Percentiles rank a stretch among this genome's conserved stretches.
phyloP scores from a whole-genome alignment of 305 asterid species.

The Euphrasia arctica region DNA sequence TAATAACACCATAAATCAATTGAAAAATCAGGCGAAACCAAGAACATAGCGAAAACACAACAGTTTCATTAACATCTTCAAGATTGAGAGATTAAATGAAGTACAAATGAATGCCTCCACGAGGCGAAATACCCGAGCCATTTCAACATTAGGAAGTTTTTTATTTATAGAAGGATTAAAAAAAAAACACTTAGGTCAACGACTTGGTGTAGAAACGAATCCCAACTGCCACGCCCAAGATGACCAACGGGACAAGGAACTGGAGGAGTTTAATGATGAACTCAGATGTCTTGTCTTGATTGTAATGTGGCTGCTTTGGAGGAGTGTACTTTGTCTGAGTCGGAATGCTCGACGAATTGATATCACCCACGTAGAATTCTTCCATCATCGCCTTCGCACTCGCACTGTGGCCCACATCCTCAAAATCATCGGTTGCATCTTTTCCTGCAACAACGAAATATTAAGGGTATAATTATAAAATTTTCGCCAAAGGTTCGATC shows the following conservation, averaged over 20 bases:
- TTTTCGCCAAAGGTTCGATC: too few relatives aligned
- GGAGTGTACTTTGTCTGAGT: conserved; percentile 53
- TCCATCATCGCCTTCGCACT: conserved; percentile 71
- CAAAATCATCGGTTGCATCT: conserved; percentile 95
- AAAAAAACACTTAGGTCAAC: conserved; percentile 36
- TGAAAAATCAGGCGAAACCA: neutral
- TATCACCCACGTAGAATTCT: conserved; percentile 64
- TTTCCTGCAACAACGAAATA: conserved; percentile 45
- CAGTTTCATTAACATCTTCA: conserved; percentile 21
- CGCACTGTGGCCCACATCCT: conserved; percentile 85
- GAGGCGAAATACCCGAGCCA: neutral
- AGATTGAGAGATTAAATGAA: neutral
- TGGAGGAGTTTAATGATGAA: conserved; percentile 78
- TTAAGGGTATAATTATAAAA: neutral
- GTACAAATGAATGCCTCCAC: conserved; percentile 20
- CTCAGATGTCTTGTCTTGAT: conserved; percentile 79
- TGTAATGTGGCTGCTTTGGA: conserved; percentile 84
- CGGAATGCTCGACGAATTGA: conserved; percentile 61
- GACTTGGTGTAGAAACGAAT: conserved; percentile 78
- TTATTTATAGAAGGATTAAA: neutral
- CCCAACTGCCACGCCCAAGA: conserved; percentile 79
- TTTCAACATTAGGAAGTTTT: neutral
- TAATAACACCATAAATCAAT: neutral
- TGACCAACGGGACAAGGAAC: conserved; percentile 73
- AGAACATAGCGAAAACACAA: neutral